These are phyloP conservation scores for Mycosarcoma mackinlayi DNA, from an alignment of 1,284 basidiomycete species.

Conservation along the genomic window DNA sequence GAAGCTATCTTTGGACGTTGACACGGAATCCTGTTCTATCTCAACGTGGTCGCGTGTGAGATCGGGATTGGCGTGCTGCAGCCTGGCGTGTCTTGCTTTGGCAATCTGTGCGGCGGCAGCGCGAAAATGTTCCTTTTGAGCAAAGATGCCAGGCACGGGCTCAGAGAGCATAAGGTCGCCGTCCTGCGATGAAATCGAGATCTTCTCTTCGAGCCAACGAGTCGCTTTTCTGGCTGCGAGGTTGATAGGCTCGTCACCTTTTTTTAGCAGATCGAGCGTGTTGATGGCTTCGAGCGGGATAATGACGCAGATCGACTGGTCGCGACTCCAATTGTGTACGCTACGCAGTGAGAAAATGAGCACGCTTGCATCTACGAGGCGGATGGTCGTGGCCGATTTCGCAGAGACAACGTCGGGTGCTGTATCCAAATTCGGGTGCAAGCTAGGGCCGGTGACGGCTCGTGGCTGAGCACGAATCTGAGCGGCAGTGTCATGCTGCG, in stretches of 20 bases:
- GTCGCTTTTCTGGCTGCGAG: conserved; percentile 83
- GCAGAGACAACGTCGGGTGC: background rate
- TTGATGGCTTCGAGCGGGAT: conserved; percentile 89
- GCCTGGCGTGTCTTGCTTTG: conserved; percentile 8
- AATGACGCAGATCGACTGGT: conserved; percentile 77
- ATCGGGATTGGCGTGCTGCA: background rate
- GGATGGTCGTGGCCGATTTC: conserved; percentile 4
- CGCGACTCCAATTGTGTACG: conserved; percentile 81
- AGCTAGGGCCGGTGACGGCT: conserved; percentile 24
- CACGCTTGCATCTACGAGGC: conserved; percentile 81
- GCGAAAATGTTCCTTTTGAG: conserved; percentile 33
- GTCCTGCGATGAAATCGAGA: conserved; percentile 24
- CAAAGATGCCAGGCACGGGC: conserved; percentile 42
- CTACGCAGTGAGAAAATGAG: conserved; percentile 83
- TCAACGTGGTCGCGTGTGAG: background rate
- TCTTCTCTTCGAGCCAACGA: conserved; percentile 76
- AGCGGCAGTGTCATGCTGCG: background rate
- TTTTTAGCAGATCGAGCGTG: conserved; percentile 92
- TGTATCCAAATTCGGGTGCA: conserved; percentile 1
- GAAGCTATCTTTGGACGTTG: conserved; percentile 19
- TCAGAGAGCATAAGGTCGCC: conserved; percentile 27
- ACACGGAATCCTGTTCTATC: background rate
- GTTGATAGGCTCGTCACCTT: conserved; percentile 81
- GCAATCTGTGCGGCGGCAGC: conserved; percentile 20
- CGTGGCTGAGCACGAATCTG: conserved; percentile 22